Evolutionary conservation across 2,329 filamentous ascomycete species (phyloP).

Genomic region (Trichoderma sp.): DNA sequence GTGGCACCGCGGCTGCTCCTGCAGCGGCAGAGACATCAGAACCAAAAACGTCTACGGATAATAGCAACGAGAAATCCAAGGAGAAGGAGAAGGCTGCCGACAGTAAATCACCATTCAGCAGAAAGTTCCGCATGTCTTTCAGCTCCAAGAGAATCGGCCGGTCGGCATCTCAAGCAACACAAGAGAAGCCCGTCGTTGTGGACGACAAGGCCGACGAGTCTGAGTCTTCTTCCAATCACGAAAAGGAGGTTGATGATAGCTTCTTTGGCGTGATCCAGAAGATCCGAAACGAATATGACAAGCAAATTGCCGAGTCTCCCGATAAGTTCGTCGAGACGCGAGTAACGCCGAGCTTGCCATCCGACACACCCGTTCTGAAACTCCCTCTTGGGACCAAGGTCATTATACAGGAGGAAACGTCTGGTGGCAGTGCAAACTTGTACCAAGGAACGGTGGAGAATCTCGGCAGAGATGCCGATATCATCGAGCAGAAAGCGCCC

Average conservation of each 20-base stretch:
- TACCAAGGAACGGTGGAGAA: conserved; percentile 86
- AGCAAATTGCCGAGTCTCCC: conserved; percentile 58
- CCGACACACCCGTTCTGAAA: conserved; percentile 75
- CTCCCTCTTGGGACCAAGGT: conserved; percentile 67
- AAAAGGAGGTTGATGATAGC: conserved; percentile 74
- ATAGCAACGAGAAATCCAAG: conserved; percentile 51
- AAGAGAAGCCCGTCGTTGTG: conserved; percentile 69
- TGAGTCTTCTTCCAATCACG: conserved; percentile 63
- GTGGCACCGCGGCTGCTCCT: conserved; percentile 32
- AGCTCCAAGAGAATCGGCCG: conserved; percentile 82
- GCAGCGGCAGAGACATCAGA: conserved; percentile 35
- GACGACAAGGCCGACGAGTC: conserved; percentile 77
- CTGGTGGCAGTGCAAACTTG: conserved; percentile 74
- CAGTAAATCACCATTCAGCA: conserved; percentile 72
- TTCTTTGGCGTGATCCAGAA: conserved; percentile 72
- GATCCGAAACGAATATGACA: conserved; percentile 73
- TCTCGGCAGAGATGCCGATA: conserved; percentile 74
- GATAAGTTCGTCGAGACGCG: conserved; percentile 59
- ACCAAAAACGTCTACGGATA: conserved; percentile 51
- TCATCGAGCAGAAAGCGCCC: conserved; percentile 82
- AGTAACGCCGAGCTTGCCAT: conserved; percentile 68
- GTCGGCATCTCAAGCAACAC: conserved; percentile 58
- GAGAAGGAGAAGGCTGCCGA: conserved; percentile 48
- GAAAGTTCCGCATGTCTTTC: conserved; percentile 84
- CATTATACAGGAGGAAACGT: conserved; percentile 69